Percentiles rank a stretch among this genome's conserved stretches.
These are phyloP conservation scores for Auriscalpium vulgare DNA, from an alignment of 768 basidiomycete species.

Conservation along the genomic window DNA sequence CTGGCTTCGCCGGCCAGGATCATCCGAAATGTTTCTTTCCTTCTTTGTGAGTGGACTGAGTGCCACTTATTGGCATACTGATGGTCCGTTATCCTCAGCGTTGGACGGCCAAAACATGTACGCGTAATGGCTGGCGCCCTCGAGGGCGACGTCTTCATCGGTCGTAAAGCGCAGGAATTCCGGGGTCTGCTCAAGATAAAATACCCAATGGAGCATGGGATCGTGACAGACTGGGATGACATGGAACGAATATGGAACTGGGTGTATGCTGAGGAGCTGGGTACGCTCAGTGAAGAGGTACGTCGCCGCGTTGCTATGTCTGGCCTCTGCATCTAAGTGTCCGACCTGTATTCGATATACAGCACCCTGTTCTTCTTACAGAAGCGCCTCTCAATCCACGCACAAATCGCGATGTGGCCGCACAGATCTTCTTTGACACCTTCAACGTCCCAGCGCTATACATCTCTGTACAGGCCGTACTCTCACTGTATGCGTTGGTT, in stretches of 20 bases:
- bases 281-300: constrained; percentile 95
- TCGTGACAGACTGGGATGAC: constrained; percentile 99
- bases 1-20: constrained; percentile 97
- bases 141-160: constrained; percentile 95
- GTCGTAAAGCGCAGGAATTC: constrained; percentile 90
- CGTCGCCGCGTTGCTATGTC: constrained; percentile 16
- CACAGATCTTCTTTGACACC: constrained; percentile 99
- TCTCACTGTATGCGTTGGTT: constrained; percentile 62
- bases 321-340: constrained; percentile 1
- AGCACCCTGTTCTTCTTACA: constrained; percentile 97
- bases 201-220: constrained; percentile 99
- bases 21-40: constrained; percentile 99
- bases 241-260: constrained; percentile 99
- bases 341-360: constrained; percentile 10
- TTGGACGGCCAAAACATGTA: constrained; percentile 95
- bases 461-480: constrained; percentile 93
- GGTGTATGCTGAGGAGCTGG: constrained; percentile 94
- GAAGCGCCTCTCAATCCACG: constrained; percentile 97
- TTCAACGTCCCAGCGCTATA: constrained; percentile 99
- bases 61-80: constrained; percentile 12
- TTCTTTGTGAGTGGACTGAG: constrained; percentile 75
- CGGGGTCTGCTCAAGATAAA: constrained; percentile 95
- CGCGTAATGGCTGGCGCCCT: constrained; percentile 97
- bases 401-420: constrained; percentile 91
- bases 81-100: constrained; percentile 36